Evolutionary conservation across 345 rosid species (phyloP).

Genomic region (Eutrema japonicum): DNA sequence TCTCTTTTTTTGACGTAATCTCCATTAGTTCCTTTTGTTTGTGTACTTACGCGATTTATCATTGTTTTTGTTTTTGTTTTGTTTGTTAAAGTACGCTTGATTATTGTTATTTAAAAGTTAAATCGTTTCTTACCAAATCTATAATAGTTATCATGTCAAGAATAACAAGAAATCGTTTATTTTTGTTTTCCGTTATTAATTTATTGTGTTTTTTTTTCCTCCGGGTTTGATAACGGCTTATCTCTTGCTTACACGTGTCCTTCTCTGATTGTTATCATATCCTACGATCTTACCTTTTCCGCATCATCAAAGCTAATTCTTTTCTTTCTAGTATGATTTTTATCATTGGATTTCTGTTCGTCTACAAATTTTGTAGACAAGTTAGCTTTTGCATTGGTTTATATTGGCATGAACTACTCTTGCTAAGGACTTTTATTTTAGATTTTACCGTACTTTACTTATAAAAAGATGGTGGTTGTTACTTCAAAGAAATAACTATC

Average conservation of each 20-base stretch:
- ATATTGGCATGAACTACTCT: no score
- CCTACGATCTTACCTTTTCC: not conserved
- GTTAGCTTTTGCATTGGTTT: no score
- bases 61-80: not conserved
- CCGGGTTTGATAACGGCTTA: not conserved
- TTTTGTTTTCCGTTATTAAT: not conserved
- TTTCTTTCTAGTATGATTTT: not conserved
- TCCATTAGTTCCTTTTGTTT: conserved; percentile 25
- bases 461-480: no score
- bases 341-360: not conserved
- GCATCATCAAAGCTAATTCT: no score
- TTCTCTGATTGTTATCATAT: not conserved
- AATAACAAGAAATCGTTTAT: not conserved
- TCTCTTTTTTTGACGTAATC: conserved; percentile 22
- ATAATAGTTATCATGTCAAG: not conserved
- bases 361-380: not conserved
- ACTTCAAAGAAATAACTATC: no score
- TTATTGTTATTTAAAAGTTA: not conserved
- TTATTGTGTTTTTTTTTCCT: not conserved
- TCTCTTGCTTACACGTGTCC: conserved; percentile 28
- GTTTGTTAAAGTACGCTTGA: no score
- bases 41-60: conserved; percentile 25
- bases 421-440: no score
- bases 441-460: no score
- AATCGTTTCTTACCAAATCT: not conserved